phyloP scores from a whole-genome alignment of 164 flowering plant species.

The Annona squamosa region DNA sequence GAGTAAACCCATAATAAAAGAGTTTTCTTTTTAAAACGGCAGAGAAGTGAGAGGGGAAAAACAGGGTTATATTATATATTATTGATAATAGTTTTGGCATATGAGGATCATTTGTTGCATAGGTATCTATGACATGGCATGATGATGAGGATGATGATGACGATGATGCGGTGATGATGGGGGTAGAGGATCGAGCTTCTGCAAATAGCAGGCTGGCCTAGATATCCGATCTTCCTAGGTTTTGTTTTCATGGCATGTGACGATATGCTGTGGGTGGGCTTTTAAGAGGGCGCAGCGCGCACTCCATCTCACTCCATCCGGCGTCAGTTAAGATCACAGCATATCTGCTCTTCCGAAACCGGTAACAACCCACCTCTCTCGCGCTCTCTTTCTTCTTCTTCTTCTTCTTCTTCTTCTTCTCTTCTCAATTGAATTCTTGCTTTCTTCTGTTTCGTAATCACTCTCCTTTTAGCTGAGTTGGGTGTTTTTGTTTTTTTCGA shows the following conservation, averaged over 20 bases:
- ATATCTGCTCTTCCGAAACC: slow-evolving; percentile 12
- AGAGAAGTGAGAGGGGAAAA: neutral
- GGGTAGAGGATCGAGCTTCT: neutral
- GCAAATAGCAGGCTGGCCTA: neutral
- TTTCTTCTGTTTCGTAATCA: neutral
- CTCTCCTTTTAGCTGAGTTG: neutral
- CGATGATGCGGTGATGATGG: neutral
- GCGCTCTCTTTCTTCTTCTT: neutral
- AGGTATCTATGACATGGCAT: neutral
- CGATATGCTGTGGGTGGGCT: slow-evolving; percentile 12
- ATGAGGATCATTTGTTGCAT: neutral
- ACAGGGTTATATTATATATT: neutral
- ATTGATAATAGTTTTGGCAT: neutral
- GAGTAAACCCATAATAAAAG: neutral
- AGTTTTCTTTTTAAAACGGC: neutral
- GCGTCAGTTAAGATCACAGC: slow-evolving; percentile 4
- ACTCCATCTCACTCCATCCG: slow-evolving; percentile 7
- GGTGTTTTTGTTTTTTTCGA: neutral
- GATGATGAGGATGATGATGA: neutral
- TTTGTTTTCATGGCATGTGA: slow-evolving; percentile 25
- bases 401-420: neutral
- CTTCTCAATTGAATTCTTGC: neutral
- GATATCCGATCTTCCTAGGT: slow-evolving; percentile 16
- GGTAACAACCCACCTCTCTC: slow-evolving; percentile 12
- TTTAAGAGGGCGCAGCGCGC: slow-evolving; percentile 6